phyloP scores from a whole-genome alignment of 768 basidiomycete species.

The Piloderma croceum region DNA sequence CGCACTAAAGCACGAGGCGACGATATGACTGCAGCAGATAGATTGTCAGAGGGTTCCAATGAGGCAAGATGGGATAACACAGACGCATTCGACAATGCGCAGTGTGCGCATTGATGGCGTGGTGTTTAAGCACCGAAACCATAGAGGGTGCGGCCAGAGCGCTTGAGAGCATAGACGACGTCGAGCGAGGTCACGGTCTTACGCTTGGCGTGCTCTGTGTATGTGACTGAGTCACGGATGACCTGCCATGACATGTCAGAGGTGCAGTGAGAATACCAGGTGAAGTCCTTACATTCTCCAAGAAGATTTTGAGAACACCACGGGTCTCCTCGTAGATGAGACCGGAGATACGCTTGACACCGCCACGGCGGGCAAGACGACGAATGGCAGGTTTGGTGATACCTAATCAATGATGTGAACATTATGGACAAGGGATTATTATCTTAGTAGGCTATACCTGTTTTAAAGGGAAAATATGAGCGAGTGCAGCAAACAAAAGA shows the following conservation, averaged over 20 bases:
- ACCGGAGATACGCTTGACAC: slow-evolving; percentile 75
- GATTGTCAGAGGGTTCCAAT: not conserved
- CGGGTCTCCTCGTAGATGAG: slow-evolving; percentile 81
- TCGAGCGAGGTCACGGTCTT: slow-evolving; percentile 87
- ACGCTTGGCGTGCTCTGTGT: slow-evolving; percentile 91
- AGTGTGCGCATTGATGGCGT: too few relatives aligned
- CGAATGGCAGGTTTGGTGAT: slow-evolving; percentile 61
- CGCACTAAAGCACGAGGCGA: too few relatives aligned
- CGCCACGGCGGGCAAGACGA: slow-evolving; percentile 80
- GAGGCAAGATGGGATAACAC: not conserved
- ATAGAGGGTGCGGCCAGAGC: slow-evolving; percentile 73
- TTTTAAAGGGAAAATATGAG: not conserved
- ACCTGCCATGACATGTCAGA: slow-evolving; percentile 30
- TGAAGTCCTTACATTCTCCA: slow-evolving; percentile 44
- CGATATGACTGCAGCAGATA: too few relatives aligned
- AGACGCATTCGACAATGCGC: too few relatives aligned
- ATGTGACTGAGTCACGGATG: slow-evolving; percentile 88
- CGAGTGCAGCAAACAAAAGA: not conserved
- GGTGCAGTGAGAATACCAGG: not conserved
- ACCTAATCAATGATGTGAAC: slow-evolving; percentile 4
- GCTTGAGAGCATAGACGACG: slow-evolving; percentile 71
- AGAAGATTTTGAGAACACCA: slow-evolving; percentile 71
- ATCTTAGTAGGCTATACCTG: not conserved
- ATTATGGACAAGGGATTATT: not conserved
- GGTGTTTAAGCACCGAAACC: slow-evolving; percentile 66